Base-by-base conservation (phyloP, 2,329 filamentous ascomycete species). In the Passalora sequoiae region DNA sequence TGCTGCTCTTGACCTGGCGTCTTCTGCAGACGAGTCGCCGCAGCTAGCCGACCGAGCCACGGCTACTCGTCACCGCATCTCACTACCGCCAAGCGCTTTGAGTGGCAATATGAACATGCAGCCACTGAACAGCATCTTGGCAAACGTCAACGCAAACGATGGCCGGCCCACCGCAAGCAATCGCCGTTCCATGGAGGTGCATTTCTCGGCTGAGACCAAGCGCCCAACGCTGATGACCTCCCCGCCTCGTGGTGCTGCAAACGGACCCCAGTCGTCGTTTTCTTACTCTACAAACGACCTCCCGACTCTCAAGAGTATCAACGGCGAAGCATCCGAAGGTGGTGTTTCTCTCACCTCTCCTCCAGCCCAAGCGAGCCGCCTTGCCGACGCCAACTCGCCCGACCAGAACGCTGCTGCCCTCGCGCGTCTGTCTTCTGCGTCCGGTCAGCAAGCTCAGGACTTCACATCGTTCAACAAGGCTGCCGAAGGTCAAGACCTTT, bases 201-300 rank as follows among this genome's bases (percentile, higher is more conserved):
- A 66, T 45, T 67, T 62, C 56, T 52, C 64, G 55, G 55, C 60
- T 55, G 68, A 71, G 38, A 61, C 64, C 37, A 70, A 72, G 63
- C 69, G 69, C 40, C 66, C 70, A 9, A 66, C 66, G 44, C 65
- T 67, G 37, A 59, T 68, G 73, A 77, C 52, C 73, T 82, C 68
- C 81, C 81, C 40, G 67, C 83, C 51, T 78, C 78, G 62, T 54
- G 75, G 59, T 69, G 72, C 57, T 61, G 60, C 59, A 47, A 76
- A 84, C 63, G 73, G 78, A 19, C 78, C 78, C 40, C 78, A 83
- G 21, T 88, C 86, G 70, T 86, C 89, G 66, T 83, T 85, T 32
- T 96, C 91, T 0, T 96, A 86, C 69, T 96, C 92, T 7, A 81
- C 87, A 41, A 92, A 85, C 65, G 89, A 97, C 60, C 75, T 96